phyloP scores from a whole-genome alignment of 2,329 filamentous ascomycete species.

The Nemania sp. region DNA sequence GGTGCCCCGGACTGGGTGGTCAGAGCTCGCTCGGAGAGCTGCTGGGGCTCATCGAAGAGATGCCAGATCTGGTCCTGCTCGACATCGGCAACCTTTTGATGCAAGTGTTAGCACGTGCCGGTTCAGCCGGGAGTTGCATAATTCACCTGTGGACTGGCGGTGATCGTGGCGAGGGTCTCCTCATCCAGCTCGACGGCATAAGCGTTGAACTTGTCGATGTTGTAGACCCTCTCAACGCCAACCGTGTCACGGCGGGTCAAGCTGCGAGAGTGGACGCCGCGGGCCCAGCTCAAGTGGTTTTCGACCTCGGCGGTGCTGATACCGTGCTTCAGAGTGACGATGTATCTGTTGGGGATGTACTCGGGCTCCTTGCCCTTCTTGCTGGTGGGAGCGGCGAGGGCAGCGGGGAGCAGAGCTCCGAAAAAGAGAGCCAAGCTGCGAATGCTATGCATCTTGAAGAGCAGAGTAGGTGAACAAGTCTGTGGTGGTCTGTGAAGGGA shows the following conservation, averaged over 20 bases:
- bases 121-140: neutral
- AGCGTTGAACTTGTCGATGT: slow-evolving; percentile 48
- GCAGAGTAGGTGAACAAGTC: neutral
- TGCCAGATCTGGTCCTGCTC: slow-evolving; percentile 40
- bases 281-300: slow-evolving; percentile 43
- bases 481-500: slow-evolving; percentile 5
- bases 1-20: slow-evolving; percentile 43
- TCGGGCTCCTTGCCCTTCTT: slow-evolving; percentile 28
- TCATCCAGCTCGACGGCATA: slow-evolving; percentile 51
- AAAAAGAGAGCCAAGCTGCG: slow-evolving; percentile 38
- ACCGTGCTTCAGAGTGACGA: slow-evolving; percentile 39
- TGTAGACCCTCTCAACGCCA: slow-evolving; percentile 49
- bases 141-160: slow-evolving; percentile 34
- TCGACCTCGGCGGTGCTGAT: slow-evolving; percentile 40
- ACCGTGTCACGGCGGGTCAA: slow-evolving; percentile 41
- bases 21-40: slow-evolving; percentile 33
- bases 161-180: slow-evolving; percentile 37
- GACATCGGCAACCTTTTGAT: slow-evolving; percentile 36
- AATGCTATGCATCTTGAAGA: slow-evolving; percentile 36
- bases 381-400: slow-evolving; percentile 36
- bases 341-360: slow-evolving; percentile 41
- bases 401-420: slow-evolving; percentile 39
- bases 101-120: neutral
- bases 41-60: slow-evolving; percentile 31
- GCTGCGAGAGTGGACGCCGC: slow-evolving; percentile 44